Conservation (phyloP, 805 yeast genomes). For the Candida oleophila region DNA sequence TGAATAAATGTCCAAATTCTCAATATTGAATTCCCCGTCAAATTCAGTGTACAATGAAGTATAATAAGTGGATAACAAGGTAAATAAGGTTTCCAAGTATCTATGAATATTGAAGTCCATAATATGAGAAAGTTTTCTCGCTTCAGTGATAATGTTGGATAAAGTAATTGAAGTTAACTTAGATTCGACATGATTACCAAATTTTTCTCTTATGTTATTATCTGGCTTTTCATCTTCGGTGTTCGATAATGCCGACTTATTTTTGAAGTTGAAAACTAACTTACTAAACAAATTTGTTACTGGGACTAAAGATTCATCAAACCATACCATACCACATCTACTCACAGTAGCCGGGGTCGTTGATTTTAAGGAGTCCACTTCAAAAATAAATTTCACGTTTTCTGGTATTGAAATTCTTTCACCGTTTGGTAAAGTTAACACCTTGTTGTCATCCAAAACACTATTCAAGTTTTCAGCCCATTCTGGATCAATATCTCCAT, state of each 20-base stretch:
- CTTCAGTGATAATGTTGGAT: constrained; percentile 17
- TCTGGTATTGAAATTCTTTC: constrained; percentile 71
- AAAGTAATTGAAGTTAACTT: constrained; percentile 11
- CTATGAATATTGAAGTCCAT: constrained; percentile 47
- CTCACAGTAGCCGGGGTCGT: constrained; percentile 92
- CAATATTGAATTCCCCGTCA: not conserved
- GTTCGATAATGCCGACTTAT: not conserved
- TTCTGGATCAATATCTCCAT: constrained; percentile 90
- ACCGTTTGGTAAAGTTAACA: constrained; percentile 84
- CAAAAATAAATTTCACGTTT: constrained; percentile 70
- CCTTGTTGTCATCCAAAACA: constrained; percentile 83
- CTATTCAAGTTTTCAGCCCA: constrained; percentile 93
- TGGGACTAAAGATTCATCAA: constrained; percentile 38
- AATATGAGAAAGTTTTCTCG: constrained; percentile 41
- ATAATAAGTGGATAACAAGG: constrained; percentile 36
- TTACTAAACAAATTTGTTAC: constrained; percentile 15
- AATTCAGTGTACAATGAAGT: constrained; percentile 6
- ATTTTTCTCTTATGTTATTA: constrained; percentile 10
- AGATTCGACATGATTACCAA: constrained; percentile 7
- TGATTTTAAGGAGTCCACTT: constrained; percentile 60
- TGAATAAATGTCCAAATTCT: constrained; percentile 18
- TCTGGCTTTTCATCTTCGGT: constrained; percentile 6
- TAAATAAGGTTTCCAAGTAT: constrained; percentile 36
- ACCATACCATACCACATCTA: constrained; percentile 87
- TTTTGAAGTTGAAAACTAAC: constrained; percentile 14